phyloP scores from a whole-genome alignment of 139 green algal species.

The Chlamydomonas schloesseri region DNA sequence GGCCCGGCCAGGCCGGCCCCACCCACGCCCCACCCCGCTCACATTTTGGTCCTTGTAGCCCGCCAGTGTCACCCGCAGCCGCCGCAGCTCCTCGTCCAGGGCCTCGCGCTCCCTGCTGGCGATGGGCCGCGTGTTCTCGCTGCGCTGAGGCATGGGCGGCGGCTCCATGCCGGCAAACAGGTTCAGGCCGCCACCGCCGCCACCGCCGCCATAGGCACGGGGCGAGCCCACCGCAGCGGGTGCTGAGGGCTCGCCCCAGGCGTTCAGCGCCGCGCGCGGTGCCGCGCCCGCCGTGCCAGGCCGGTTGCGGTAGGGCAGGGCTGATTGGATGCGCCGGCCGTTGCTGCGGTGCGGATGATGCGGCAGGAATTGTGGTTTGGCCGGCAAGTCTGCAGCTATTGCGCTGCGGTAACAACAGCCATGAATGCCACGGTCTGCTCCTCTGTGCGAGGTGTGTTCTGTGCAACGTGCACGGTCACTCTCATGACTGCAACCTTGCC shows the following conservation, averaged over 20 bases:
- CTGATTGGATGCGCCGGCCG: slow-evolving; percentile 28
- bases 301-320: slow-evolving; percentile 11
- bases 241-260: not conserved
- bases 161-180: slow-evolving; percentile 37
- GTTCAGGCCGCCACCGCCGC: not conserved
- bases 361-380: too few relatives aligned
- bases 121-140: not conserved
- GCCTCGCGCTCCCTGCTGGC: slow-evolving; percentile 1
- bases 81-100: slow-evolving; percentile 27
- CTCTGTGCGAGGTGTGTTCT: too few relatives aligned
- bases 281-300: not conserved
- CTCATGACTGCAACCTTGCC: too few relatives aligned
- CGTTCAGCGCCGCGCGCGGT: not conserved
- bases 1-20: not conserved
- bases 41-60: slow-evolving; percentile 34
- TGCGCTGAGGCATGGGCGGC: not conserved
- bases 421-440: too few relatives aligned
- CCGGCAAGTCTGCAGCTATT: too few relatives aligned
- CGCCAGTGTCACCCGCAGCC: not conserved
- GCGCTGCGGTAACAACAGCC: too few relatives aligned
- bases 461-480: too few relatives aligned
- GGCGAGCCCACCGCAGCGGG: not conserved
- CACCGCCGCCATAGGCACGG: not conserved
- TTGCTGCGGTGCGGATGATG: not conserved
- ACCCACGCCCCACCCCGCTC: not conserved